Percentiles rank a stretch among this genome's conserved stretches.
Evolutionary conservation across 2,329 filamentous ascomycete species (phyloP).

Genomic region (Chaetomium sp.): DNA sequence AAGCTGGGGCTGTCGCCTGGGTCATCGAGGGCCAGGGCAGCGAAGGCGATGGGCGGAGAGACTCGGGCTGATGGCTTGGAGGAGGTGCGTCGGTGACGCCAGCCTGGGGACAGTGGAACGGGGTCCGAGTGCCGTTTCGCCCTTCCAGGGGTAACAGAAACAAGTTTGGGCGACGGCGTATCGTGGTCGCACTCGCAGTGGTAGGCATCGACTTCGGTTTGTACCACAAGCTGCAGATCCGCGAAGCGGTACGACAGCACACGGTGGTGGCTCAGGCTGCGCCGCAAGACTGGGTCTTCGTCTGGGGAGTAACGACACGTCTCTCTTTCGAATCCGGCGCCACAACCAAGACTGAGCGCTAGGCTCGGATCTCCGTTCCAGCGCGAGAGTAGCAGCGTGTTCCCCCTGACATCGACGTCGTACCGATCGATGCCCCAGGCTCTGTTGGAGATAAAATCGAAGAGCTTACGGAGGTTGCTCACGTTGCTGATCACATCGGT

Average conservation of each 20-base stretch:
- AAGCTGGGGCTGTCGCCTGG: conserved; percentile 26
- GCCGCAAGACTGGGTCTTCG: conserved; percentile 12
- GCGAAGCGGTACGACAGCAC: conserved; percentile 33
- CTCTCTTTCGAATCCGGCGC: conserved; percentile 30
- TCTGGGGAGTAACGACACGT: conserved; percentile 30
- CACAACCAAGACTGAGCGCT: conserved; percentile 24
- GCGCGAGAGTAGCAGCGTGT: conserved; percentile 29
- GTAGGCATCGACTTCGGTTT: conserved; percentile 33
- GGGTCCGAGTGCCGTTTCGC: background rate
- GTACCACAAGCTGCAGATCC: conserved; percentile 29
- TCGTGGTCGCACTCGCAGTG: conserved; percentile 25
- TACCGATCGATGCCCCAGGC: conserved; percentile 12
- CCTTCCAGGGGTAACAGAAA: background rate
- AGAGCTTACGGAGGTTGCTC: conserved; percentile 32
- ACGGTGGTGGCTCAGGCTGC: conserved; percentile 32
- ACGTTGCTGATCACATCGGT: conserved; percentile 34
- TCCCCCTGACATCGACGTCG: conserved; percentile 28
- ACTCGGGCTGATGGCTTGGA: background rate
- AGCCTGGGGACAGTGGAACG: background rate
- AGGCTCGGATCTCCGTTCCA: conserved; percentile 32
- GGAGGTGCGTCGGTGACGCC: background rate
- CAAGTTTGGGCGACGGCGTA: background rate
- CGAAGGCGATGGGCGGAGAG: conserved; percentile 4
- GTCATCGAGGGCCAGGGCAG: conserved; percentile 28
- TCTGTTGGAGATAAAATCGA: conserved; percentile 23